phyloP scores from a whole-genome alignment of 768 basidiomycete genomes.

The Collybia sordida region DNA sequence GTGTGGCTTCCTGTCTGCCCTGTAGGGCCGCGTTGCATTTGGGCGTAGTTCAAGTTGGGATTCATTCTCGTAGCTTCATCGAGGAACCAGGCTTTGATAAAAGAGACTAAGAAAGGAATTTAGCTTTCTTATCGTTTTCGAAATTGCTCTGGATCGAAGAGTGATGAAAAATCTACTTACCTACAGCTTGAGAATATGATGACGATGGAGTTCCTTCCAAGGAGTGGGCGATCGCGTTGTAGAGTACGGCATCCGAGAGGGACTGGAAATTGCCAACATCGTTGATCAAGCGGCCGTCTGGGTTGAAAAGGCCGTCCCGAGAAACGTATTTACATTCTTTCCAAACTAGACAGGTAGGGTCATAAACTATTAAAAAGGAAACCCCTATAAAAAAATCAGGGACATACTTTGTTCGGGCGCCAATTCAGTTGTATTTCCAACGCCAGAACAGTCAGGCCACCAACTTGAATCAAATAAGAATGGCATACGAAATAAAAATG shows the following conservation, averaged over 20 bases:
- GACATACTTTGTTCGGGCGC: slow-evolving; percentile 49
- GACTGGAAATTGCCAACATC: slow-evolving; percentile 54
- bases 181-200: slow-evolving; percentile 40
- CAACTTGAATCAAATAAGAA: slow-evolving; percentile 29
- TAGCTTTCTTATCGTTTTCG: not conserved
- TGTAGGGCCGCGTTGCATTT: slow-evolving; percentile 43
- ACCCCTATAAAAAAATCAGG: not conserved
- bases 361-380: not conserved
- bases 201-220: slow-evolving; percentile 37
- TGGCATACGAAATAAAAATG: not conserved
- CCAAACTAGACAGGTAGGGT: slow-evolving; percentile 43
- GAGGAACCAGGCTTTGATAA: slow-evolving; percentile 62
- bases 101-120: slow-evolving; percentile 30
- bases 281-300: slow-evolving; percentile 57
- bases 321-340: slow-evolving; percentile 52
- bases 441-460: slow-evolving; percentile 64
- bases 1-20: slow-evolving; percentile 45
- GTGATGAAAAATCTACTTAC: too few relatives aligned
- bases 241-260: slow-evolving; percentile 59
- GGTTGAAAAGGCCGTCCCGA: slow-evolving; percentile 65
- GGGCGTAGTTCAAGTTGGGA: slow-evolving; percentile 60
- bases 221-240: slow-evolving; percentile 57
- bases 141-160: not conserved
- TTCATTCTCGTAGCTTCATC: slow-evolving; percentile 58
- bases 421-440: slow-evolving; percentile 57